Conservation (phyloP, 805 yeast genomes). For the Sugiyamaella floridensis region DNA sequence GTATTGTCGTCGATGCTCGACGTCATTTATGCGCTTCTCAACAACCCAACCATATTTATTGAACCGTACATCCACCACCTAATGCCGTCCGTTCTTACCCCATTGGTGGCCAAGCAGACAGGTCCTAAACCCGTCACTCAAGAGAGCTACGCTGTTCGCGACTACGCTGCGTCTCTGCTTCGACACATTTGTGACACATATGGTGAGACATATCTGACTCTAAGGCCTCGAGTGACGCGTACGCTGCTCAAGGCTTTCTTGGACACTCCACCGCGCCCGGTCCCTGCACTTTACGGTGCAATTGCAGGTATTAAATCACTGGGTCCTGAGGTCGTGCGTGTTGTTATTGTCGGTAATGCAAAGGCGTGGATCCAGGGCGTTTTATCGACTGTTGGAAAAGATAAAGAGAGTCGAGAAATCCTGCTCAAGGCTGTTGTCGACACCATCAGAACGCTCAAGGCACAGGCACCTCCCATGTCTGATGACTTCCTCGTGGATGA, state of each 20-base stretch:
- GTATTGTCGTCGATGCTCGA: conserved; percentile 79
- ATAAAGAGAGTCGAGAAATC: conserved; percentile 39
- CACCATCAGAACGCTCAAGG: conserved; percentile 43
- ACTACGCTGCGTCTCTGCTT: conserved; percentile 77
- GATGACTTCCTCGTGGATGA: conserved; percentile 30
- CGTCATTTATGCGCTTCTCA: conserved; percentile 74
- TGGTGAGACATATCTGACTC: conserved; percentile 79
- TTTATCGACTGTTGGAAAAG: conserved; percentile 14
- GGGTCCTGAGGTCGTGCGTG: conserved; percentile 82
- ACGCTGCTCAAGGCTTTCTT: conserved; percentile 86
- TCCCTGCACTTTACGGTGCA: conserved; percentile 90
- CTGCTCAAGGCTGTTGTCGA: conserved; percentile 48
- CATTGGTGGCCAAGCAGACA: conserved; percentile 81
- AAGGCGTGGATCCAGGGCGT: conserved; percentile 56
- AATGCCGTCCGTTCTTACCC: conserved; percentile 92
- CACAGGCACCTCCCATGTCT: conserved; percentile 28
- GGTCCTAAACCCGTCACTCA: conserved; percentile 42
- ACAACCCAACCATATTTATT: conserved; percentile 76
- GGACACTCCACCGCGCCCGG: conserved; percentile 64
- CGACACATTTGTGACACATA: conserved; percentile 71
- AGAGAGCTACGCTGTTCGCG: conserved; percentile 60
- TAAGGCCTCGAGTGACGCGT: conserved; percentile 89
- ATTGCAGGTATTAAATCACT: conserved; percentile 74
- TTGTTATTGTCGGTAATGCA: conserved; percentile 76
- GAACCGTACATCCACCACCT: conserved; percentile 95